Evolutionary conservation across 176 grass and related monocot genomes (phyloP), one percentile per base, ranked within the genome.

Genomic region (Carex myosuroides): DNA sequence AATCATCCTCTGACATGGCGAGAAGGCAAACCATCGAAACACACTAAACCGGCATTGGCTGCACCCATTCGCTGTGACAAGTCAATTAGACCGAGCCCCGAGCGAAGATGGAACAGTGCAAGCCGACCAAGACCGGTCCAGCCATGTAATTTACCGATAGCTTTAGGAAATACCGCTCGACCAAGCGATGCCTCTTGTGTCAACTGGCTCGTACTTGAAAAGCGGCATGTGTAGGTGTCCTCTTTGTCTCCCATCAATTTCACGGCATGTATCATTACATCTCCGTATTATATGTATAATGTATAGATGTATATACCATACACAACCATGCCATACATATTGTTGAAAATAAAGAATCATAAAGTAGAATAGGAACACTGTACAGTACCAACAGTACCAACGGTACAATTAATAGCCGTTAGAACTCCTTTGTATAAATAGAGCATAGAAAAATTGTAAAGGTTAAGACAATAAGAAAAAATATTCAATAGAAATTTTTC

Each of bases 1-100:
- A 81, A 85, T 98, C 95, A 62, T 98, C 95, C 86, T 98, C 95
- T 14, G 95, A 98, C 90, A 98, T 98, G 79, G 95, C 92, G 30
- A 98, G 95, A 12, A 98, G 95, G 12, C 84, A n/a, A 87, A 66
- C 79, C 90, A 65, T 98, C 87, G 69, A 98, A 94, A 82, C 89
- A 94, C 1, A 94, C 89, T 10, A 98, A 89, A 0, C 95, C 95
- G 7, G 95, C 95, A 91, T 98, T 98, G 16, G 95, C 95, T 20
- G 94, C 92, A 3, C 95, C 95, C 1, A 90, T 91, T 58, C 95
- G 92, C 4, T 39, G 70, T 0, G 92, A 83, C 2, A 77, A 81
- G 59, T 98, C 89, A 18, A 98, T 56, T 21, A 98, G 84, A 1
- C 95, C 95, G 70, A 84, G 86, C 3, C 84, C 67, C 0, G 62